Evolutionary conservation across 441 rosid genomes (phyloP).

Genomic region (Pelargonium cotyledonis): DNA sequence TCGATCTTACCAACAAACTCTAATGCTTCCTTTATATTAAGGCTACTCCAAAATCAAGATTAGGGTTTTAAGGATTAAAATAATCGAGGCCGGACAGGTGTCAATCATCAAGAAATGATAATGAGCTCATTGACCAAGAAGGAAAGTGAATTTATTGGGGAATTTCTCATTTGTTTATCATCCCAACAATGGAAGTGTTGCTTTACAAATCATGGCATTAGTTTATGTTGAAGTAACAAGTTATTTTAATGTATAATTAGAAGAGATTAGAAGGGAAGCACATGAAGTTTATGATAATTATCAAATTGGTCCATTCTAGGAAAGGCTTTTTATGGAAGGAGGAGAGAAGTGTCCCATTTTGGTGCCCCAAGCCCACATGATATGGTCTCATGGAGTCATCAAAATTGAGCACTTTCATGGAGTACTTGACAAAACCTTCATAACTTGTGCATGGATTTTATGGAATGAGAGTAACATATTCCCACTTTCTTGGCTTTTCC

Average conservation of each 20-base stretch:
- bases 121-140: neutral
- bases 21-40: neutral
- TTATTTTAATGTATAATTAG: neutral
- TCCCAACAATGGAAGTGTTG: neutral
- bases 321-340: neutral
- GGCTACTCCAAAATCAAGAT: neutral
- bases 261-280: neutral
- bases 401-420: neutral
- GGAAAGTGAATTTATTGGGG: neutral
- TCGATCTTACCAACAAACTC: neutral
- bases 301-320: neutral
- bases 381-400: neutral
- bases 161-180: too few relatives aligned
- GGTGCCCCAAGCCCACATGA: slow-evolving; percentile 1
- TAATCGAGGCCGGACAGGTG: neutral
- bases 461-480: too few relatives aligned
- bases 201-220: too few relatives aligned
- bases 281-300: neutral
- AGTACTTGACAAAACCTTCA: neutral
- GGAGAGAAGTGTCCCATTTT: neutral
- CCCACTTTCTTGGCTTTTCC: too few relatives aligned
- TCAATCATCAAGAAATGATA: neutral
- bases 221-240: too few relatives aligned
- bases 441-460: neutral
- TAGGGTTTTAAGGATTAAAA: neutral